Evolutionary conservation across 2,329 filamentous ascomycete species (phyloP), one percentile per base, ranked within the genome.

Genomic region (Biscogniauxia mediterranea): DNA sequence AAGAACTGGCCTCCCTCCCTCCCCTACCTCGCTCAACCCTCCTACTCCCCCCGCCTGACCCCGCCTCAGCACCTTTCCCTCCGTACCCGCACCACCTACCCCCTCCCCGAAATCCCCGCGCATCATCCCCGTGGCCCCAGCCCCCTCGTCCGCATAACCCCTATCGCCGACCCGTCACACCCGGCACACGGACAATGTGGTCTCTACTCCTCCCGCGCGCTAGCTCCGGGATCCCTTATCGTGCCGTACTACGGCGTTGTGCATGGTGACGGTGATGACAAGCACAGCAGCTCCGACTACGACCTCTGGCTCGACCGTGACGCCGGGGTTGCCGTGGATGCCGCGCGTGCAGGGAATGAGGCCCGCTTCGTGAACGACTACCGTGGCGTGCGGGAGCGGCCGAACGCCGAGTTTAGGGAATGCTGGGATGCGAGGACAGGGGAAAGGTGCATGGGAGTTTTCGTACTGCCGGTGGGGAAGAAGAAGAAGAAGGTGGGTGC

Each of bases 301-400:
- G 87, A 89, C 70, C 76, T 90, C 25, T 87, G 85, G 80, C 76
- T 89, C 20, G 85, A 87, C 73, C 77, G 80, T 20, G 85, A 82
- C 20, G 78, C 74, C 0, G 82, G 81, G 17, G 75, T 87, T 1
- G 86, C 86, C 2, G 82, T 89, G 3, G 87, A 90, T 68, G 87
- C 87, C 3, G 81, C 78, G 17, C 71, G 70, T 46, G 74, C 74
- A 57, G 87, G 87, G 11, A 89, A 89, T 68, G 87, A 90, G 75
- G 86, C 83, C 1, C 77, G 87, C 9, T 89, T 88, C 66, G 80
- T 89, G 53, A 90, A 90, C 69, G 87, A 90, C 73, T 90, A 86
- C 67, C 78, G 87, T 6, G 86, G 87, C 3, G 79, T 89, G 1
- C 76, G 76, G 13, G 77, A 75, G 55, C 74, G 79, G 61, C 77